Evolutionary conservation across 139 green algal genomes (phyloP), one percentile per base, ranked within the genome.

Genomic region (Gonium pectorale): DNA sequence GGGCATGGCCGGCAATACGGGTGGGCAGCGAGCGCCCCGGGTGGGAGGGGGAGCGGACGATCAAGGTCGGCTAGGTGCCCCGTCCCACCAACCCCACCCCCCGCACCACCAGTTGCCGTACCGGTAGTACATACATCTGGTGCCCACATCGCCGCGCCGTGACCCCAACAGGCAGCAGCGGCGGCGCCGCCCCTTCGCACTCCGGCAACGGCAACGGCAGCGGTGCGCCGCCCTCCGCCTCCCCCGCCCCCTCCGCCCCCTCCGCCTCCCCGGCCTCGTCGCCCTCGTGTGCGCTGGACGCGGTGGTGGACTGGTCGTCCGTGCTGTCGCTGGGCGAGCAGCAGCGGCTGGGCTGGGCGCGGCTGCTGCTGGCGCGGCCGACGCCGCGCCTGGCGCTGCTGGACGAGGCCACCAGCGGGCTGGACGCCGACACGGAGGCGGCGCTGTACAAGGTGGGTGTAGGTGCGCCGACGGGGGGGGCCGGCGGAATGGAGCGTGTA

Each of bases 251-350:
- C 24, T 26, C 69, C 19, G 54, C 73, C 26, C 2, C 54, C 35
- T 21, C 29, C 75, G 27, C 38, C 72, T 1, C 72, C 52, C 7
- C 73, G 7, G 1, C 26, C 38, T 2, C 38, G 43, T 17, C 43
- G n/a, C 24, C 33, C 60, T 51, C 37, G 13, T 26, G 59, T 22
- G 88, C 81, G 9, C 88, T 98, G 44, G 94, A 97, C 81, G 40
- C 84, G 0, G 83, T 93, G 19, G 91, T 92, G 2, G 97, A 99
- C 72, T 99, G 97, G 97, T 86, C 93, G 21, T 86, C 75, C 62
- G 92, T 93, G 21, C 88, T 99, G 62, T 98, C 95, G 1, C 86
- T 99, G 46, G 97, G 97, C 27, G 97, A 99, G 93, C 97, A 99
- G 92, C 97, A 99, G 93, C 93, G 97, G 19, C 89, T 99, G 27